Evolutionary conservation across 768 basidiomycete genomes (phyloP).

Genomic region (Tylopilus vinaceipallidus): DNA sequence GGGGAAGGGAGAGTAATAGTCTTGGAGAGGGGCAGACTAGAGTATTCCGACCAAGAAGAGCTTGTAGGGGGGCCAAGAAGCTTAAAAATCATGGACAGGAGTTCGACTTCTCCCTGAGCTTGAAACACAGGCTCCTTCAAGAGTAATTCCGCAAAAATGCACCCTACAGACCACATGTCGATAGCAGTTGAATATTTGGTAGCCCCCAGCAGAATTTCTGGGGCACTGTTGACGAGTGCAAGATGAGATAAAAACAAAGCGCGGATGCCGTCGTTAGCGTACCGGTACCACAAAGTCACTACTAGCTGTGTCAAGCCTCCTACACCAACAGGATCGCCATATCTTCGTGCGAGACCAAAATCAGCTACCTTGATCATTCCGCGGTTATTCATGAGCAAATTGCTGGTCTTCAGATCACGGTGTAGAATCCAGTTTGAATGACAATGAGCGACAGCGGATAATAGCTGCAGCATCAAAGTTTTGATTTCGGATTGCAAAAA

Average conservation of each 20-base stretch:
- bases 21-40: constrained; percentile 75
- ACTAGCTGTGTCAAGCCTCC: constrained; percentile 98
- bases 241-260: constrained; percentile 11
- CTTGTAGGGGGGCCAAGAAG: constrained; percentile 91
- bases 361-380: constrained; percentile 99
- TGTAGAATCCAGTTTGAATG: constrained; percentile 98
- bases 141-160: constrained; percentile 96
- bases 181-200: constrained; percentile 93
- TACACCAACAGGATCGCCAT: constrained; percentile 93
- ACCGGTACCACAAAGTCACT: constrained; percentile 99
- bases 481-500: constrained; percentile 99
- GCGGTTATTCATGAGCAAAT: constrained; percentile 97
- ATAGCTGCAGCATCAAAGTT: constrained; percentile 88
- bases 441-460: constrained; percentile 91
- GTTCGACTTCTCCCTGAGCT: constrained; percentile 92
- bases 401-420: constrained; percentile 96
- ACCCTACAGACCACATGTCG: constrained; percentile 99
- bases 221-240: constrained; percentile 56
- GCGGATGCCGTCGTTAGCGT: constrained; percentile 28
- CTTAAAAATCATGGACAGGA: constrained; percentile 92
- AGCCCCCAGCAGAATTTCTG: constrained; percentile 92
- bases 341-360: constrained; percentile 93
- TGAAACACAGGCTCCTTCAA: constrained; percentile 96
- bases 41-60: constrained; percentile 84
- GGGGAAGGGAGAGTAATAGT: constrained; percentile 73